phyloP scores from a whole-genome alignment of 2,329 filamentous ascomycete species.

The Amauroascus verrucosus region DNA sequence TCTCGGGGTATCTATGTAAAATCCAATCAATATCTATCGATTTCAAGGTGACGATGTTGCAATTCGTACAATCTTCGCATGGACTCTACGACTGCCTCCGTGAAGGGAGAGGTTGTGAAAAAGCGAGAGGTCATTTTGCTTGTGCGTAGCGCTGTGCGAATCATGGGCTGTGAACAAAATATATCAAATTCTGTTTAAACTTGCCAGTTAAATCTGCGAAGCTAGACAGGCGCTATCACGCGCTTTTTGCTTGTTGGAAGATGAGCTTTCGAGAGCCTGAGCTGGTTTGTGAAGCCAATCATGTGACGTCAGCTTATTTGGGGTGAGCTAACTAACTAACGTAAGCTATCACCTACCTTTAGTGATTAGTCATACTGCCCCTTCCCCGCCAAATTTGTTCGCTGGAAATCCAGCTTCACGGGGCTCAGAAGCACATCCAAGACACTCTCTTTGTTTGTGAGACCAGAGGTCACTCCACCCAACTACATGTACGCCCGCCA shows the following conservation, averaged over 20 bases:
- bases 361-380: too few relatives aligned
- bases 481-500: slow-evolving; percentile 17
- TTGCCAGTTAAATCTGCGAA: neutral
- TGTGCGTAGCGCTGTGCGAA: slow-evolving; percentile 11
- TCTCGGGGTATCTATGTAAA: slow-evolving; percentile 65
- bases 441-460: neutral
- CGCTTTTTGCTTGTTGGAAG: too few relatives aligned
- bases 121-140: slow-evolving; percentile 14
- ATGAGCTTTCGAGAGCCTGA: too few relatives aligned
- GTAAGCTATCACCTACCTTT: too few relatives aligned
- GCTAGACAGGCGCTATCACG: too few relatives aligned
- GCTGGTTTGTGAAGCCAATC: neutral
- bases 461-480: neutral
- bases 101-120: slow-evolving; percentile 48
- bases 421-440: neutral
- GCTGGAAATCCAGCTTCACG: neutral
- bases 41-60: neutral
- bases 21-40: slow-evolving; percentile 6
- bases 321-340: too few relatives aligned
- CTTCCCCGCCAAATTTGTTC: neutral
- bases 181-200: neutral
- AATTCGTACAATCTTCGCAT: slow-evolving; percentile 64
- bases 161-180: slow-evolving; percentile 9
- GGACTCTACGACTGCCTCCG: slow-evolving; percentile 58
- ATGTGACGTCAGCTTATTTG: neutral